Conservation (phyloP, 768 basidiomycete genomes). For the Mycena pura region DNA sequence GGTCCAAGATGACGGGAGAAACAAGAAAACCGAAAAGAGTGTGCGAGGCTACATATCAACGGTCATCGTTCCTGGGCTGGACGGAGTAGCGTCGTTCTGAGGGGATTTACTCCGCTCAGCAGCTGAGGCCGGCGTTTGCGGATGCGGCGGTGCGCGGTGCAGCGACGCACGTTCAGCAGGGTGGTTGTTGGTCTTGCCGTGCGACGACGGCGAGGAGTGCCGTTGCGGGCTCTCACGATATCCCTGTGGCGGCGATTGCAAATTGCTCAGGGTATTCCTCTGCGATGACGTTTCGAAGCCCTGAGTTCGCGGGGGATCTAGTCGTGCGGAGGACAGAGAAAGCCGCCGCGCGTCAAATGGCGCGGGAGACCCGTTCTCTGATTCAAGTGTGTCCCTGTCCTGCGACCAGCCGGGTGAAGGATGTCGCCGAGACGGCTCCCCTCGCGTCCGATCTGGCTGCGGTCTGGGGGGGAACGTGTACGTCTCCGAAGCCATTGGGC, state of each 20-base stretch:
- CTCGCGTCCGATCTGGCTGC: slow-evolving; percentile 39
- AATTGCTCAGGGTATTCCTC: slow-evolving; percentile 26
- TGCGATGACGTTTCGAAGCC: slow-evolving; percentile 35
- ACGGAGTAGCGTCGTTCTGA: slow-evolving; percentile 32
- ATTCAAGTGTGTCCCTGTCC: slow-evolving; percentile 46
- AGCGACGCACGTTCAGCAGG: slow-evolving; percentile 24
- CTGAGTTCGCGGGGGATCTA: slow-evolving; percentile 50
- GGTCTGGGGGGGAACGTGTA: slow-evolving; percentile 56
- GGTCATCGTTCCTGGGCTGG: slow-evolving; percentile 43
- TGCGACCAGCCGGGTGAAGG: slow-evolving; percentile 51
- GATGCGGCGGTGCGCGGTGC: slow-evolving; percentile 9
- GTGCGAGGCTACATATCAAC: slow-evolving; percentile 9
- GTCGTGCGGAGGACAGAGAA: slow-evolving; percentile 55
- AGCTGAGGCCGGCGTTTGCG: not conserved
- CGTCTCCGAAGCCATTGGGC: slow-evolving; percentile 41
- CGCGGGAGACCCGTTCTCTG: slow-evolving; percentile 53
- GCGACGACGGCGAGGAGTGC: slow-evolving; percentile 26
- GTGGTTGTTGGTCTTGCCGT: slow-evolving; percentile 20
- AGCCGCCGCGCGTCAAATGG: slow-evolving; percentile 58
- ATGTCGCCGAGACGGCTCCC: slow-evolving; percentile 42
- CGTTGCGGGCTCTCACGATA: slow-evolving; percentile 36
- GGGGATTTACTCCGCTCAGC: slow-evolving; percentile 14
- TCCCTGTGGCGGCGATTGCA: slow-evolving; percentile 42
- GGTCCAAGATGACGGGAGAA: slow-evolving; percentile 16
- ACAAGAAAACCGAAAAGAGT: not conserved